These are phyloP conservation scores for Boletales sp. DNA, from an alignment of 768 basidiomycete genomes.

Conservation along the genomic window DNA sequence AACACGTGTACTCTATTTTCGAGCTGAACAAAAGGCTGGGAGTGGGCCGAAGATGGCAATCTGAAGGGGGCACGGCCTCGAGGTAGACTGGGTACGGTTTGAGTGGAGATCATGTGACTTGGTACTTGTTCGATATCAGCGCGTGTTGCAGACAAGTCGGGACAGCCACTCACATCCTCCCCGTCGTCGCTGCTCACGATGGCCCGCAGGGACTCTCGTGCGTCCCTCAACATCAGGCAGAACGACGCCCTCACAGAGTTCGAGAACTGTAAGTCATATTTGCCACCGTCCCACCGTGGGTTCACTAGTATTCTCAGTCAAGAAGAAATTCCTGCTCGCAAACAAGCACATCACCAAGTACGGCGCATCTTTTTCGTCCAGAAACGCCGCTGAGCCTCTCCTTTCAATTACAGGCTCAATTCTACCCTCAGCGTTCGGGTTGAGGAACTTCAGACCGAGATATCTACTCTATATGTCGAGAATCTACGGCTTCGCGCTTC, in stretches of 20 bases:
- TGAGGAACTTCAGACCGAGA: slow-evolving; percentile 80
- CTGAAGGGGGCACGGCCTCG: slow-evolving; percentile 28
- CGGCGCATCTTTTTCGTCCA: slow-evolving; percentile 18
- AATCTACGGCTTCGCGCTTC: slow-evolving; percentile 79
- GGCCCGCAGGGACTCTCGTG: slow-evolving; percentile 32
- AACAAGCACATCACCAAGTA: slow-evolving; percentile 93
- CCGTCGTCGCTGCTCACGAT: slow-evolving; percentile 24
- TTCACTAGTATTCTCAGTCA: slow-evolving; percentile 53
- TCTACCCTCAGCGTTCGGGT: slow-evolving; percentile 80
- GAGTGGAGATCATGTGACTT: slow-evolving; percentile 25
- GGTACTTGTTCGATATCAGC: slow-evolving; percentile 34
- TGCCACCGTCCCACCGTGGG: not conserved
- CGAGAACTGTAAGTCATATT: slow-evolving; percentile 64
- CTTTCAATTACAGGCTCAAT: slow-evolving; percentile 55
- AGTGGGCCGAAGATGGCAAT: slow-evolving; percentile 23
- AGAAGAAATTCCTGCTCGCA: slow-evolving; percentile 88
- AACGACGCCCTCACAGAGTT: slow-evolving; percentile 81
- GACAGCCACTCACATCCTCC: slow-evolving; percentile 20
- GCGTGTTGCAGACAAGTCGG: slow-evolving; percentile 22
- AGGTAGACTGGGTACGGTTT: slow-evolving; percentile 22
- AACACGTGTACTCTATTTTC: slow-evolving; percentile 21
- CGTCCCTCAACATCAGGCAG: slow-evolving; percentile 61
- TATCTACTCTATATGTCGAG: slow-evolving; percentile 78
- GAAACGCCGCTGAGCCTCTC: slow-evolving; percentile 7
- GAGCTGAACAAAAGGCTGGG: slow-evolving; percentile 16